Evolutionary conservation across 352 stramenopile species (phyloP).

Genomic region (Pythium aquatile): DNA sequence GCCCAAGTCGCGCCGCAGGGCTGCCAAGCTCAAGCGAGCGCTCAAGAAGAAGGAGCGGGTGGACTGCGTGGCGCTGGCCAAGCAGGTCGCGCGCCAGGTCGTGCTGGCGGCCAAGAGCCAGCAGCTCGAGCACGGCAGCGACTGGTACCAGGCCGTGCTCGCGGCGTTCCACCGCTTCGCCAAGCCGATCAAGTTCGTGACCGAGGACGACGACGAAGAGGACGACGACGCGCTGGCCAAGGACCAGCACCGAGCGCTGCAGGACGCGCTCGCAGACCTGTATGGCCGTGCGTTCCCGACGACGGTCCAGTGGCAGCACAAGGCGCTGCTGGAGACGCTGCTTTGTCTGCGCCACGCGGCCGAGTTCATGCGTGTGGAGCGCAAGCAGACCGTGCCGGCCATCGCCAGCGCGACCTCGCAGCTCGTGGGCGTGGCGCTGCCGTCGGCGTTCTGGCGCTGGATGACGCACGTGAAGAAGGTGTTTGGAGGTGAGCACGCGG

Average conservation of each 20-base stretch:
- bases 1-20: conserved; percentile 24
- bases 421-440: conserved; percentile 44
- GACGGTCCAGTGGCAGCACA: conserved; percentile 23
- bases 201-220: conserved; percentile 39
- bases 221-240: conserved; percentile 30
- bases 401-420: conserved; percentile 46
- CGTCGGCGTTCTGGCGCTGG: conserved; percentile 47
- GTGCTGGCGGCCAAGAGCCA: conserved; percentile 14
- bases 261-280: conserved; percentile 47
- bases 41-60: conserved; percentile 36
- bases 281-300: conserved; percentile 52
- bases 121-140: not conserved
- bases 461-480: conserved; percentile 42
- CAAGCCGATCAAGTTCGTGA: conserved; percentile 37
- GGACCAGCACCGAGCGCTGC: conserved; percentile 34
- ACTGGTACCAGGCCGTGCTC: conserved; percentile 51
- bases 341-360: conserved; percentile 53
- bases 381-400: conserved; percentile 38
- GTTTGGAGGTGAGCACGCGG: conserved; percentile 19
- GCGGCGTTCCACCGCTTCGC: conserved; percentile 38
- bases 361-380: conserved; percentile 58
- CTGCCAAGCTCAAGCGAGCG: conserved; percentile 7
- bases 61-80: conserved; percentile 39
- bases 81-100: conserved; percentile 21
- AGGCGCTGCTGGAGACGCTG: conserved; percentile 27